Percentiles rank a stretch among this genome's conserved stretches.
phyloP scores from a whole-genome alignment of 768 basidiomycete genomes.

The Chalciporus sphaerocephalus region DNA sequence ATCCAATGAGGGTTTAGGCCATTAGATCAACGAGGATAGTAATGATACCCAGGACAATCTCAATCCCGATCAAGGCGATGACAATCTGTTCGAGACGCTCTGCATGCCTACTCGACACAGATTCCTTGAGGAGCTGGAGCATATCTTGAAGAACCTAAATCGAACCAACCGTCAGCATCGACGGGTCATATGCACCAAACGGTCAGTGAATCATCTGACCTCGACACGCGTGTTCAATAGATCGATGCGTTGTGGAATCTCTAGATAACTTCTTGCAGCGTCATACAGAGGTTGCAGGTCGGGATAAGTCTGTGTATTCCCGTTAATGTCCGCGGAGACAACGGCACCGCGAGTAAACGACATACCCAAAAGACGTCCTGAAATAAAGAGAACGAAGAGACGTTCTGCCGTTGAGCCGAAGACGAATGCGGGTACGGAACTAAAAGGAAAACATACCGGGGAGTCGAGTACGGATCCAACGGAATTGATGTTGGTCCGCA shows the following conservation, averaged over 20 bases:
- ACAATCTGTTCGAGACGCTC: slow-evolving; percentile 92
- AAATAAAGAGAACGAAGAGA: not conserved
- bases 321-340: slow-evolving; percentile 18
- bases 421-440: not conserved
- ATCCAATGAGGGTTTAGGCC: slow-evolving; percentile 34
- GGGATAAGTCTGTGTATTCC: slow-evolving; percentile 69
- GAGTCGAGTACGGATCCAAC: slow-evolving; percentile 97
- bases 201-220: slow-evolving; percentile 38
- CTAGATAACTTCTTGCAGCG: slow-evolving; percentile 89
- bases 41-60: slow-evolving; percentile 85
- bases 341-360: slow-evolving; percentile 2
- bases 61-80: slow-evolving; percentile 84
- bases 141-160: slow-evolving; percentile 94
- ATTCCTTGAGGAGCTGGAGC: slow-evolving; percentile 92
- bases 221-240: slow-evolving; percentile 91
- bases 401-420: not conserved
- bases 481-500: slow-evolving; percentile 91
- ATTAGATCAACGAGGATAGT: slow-evolving; percentile 86
- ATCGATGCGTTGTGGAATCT: slow-evolving; percentile 91
- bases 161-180: slow-evolving; percentile 3
- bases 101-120: slow-evolving; percentile 84
- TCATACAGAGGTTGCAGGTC: slow-evolving; percentile 94
- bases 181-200: not conserved
- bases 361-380: slow-evolving; percentile 94
- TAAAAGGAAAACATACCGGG: slow-evolving; percentile 52